Conservation (phyloP, 129 eudicot genomes). For the Saposhnikovia divaricata region DNA sequence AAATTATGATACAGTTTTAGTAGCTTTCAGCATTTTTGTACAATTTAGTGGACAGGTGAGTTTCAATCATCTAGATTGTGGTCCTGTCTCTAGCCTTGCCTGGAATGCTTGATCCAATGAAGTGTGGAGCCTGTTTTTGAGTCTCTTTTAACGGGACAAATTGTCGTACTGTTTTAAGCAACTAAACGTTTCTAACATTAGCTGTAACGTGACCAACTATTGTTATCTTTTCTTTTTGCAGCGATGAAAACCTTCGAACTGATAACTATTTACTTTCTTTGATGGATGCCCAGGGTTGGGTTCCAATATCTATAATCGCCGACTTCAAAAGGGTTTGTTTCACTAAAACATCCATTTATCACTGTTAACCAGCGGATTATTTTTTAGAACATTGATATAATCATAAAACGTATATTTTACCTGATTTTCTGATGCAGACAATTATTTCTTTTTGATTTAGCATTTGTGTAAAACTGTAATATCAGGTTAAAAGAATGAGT, state of each 20-base stretch:
- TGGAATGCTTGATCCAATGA: neutral
- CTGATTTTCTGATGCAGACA: neutral
- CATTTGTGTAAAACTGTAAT: neutral
- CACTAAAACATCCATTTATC: slow-evolving; percentile 1
- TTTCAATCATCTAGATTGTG: neutral
- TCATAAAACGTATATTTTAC: neutral
- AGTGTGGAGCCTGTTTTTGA: no score
- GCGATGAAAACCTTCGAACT: slow-evolving; percentile 68
- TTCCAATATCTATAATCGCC: slow-evolving; percentile 70
- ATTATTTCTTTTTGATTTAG: neutral
- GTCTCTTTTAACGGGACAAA: no score
- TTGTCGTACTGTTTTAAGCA: neutral
- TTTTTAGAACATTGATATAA: neutral
- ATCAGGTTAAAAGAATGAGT: slow-evolving; percentile 89
- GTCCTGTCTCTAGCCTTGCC: neutral
- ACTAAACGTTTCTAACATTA: neutral
- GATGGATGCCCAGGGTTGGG: slow-evolving; percentile 96
- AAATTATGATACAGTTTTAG: neutral
- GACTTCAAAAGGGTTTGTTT: slow-evolving; percentile 72
- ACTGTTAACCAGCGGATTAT: neutral
- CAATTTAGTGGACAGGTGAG: neutral
- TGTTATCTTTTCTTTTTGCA: slow-evolving; percentile 25
- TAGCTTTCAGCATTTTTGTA: neutral
- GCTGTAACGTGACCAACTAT: slow-evolving; percentile 1
- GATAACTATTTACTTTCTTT: slow-evolving; percentile 67